phyloP scores from a whole-genome alignment of 2,329 filamentous ascomycete species.

The Fusarium brachygibbosum region DNA sequence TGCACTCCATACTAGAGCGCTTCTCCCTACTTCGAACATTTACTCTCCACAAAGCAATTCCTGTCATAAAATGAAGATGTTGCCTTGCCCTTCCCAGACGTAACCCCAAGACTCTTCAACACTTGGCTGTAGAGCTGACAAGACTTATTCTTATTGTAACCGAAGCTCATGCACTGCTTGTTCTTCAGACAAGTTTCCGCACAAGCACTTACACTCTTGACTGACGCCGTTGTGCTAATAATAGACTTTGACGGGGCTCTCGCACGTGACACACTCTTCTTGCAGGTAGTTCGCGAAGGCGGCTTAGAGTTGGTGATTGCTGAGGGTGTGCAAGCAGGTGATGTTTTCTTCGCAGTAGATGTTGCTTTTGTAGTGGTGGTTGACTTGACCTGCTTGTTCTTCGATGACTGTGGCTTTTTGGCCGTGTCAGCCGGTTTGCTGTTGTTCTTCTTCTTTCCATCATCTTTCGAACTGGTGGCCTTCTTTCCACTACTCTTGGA shows the following conservation, averaged over 20 bases:
- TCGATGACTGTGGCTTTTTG: not conserved
- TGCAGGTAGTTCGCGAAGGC: not conserved
- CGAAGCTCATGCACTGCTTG: constrained; percentile 12
- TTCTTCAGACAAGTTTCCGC: constrained; percentile 3
- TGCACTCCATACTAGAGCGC: too few relatives aligned
- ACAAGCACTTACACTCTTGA: not conserved
- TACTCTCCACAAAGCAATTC: not conserved
- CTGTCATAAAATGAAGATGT: not conserved
- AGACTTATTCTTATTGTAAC: not conserved
- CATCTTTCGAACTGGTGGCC: not conserved
- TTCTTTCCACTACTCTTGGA: not conserved
- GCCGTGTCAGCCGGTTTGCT: not conserved
- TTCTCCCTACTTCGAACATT: not conserved
- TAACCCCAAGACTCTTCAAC: not conserved
- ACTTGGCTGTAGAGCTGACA: constrained; percentile 5
- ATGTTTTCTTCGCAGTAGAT: not conserved
- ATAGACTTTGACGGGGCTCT: not conserved
- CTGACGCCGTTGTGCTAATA: not conserved
- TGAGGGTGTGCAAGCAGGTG: not conserved
- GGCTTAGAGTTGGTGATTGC: not conserved
- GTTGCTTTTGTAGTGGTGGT: not conserved
- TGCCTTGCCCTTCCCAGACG: not conserved
- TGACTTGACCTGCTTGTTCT: not conserved
- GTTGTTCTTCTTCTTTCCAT: not conserved
- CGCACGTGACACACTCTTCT: not conserved